phyloP scores from a whole-genome alignment of 306 rosid genomes.

The Lagenaria siceraria region DNA sequence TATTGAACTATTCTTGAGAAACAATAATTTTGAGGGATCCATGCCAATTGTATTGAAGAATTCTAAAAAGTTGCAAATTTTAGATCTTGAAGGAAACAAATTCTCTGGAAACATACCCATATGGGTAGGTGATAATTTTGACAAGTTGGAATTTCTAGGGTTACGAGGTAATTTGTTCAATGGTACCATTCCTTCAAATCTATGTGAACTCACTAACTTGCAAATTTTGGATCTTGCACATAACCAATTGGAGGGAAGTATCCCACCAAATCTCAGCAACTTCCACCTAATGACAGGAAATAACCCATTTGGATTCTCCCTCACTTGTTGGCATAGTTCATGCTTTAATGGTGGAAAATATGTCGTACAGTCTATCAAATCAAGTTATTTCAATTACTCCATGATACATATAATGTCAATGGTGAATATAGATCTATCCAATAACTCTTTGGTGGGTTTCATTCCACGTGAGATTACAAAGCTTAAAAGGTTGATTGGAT shows the following conservation, averaged over 20 bases:
- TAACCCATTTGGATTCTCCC: too few species aligned
- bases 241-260: background rate
- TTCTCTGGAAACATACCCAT: background rate
- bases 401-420: accelerated
- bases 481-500: background rate
- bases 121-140: background rate
- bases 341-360: background rate
- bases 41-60: background rate
- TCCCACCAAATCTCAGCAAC: background rate
- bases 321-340: too few species aligned
- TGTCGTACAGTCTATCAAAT: background rate
- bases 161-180: background rate
- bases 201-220: background rate
- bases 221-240: background rate
- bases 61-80: background rate
- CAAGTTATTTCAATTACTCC: background rate
- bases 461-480: background rate
- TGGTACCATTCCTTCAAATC: background rate
- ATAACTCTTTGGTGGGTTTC: background rate
- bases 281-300: background rate
- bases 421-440: background rate
- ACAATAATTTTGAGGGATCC: background rate
- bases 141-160: background rate
- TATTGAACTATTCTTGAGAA: background rate
- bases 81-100: background rate